Evolutionary conservation across 768 basidiomycete genomes (phyloP).

Genomic region (Phylloporus arenicola): DNA sequence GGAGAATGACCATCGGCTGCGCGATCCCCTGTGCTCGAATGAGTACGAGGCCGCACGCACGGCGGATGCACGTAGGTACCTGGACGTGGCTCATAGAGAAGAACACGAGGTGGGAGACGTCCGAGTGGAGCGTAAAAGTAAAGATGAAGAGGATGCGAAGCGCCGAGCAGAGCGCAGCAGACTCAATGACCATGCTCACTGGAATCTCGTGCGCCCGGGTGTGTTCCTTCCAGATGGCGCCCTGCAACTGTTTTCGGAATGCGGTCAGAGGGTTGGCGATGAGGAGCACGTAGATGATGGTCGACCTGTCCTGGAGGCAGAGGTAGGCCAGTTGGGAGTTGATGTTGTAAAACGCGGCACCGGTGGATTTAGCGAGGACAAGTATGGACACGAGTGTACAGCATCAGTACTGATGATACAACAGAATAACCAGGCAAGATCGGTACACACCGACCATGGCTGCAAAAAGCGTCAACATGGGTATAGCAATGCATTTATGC

Average conservation of each 20-base stretch:
- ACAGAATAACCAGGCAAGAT: not conserved
- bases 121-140: conserved; percentile 19
- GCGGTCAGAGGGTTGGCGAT: conserved; percentile 26
- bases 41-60: not conserved
- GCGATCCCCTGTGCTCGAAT: conserved; percentile 25
- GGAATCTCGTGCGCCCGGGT: conserved; percentile 24
- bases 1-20: conserved; percentile 32
- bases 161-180: conserved; percentile 26
- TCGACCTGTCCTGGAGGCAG: conserved; percentile 25
- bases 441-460: conserved; percentile 11
- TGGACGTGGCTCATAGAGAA: conserved; percentile 29
- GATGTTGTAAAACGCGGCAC: conserved; percentile 16
- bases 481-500: conserved; percentile 9
- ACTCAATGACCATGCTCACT: conserved; percentile 33
- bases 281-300: conserved; percentile 28
- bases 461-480: conserved; percentile 11
- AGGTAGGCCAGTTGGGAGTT: conserved; percentile 24
- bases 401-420: not conserved
- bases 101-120: conserved; percentile 32
- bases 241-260: conserved; percentile 13
- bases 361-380: conserved; percentile 9
- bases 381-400: conserved; percentile 13
- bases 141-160: conserved; percentile 30
- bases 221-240: conserved; percentile 13
- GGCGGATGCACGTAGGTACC: conserved; percentile 16